Percentiles rank a stretch among this genome's conserved stretches.
phyloP scores from a whole-genome alignment of 2,329 filamentous ascomycete genomes.

The Furcasterigmium sp. region DNA sequence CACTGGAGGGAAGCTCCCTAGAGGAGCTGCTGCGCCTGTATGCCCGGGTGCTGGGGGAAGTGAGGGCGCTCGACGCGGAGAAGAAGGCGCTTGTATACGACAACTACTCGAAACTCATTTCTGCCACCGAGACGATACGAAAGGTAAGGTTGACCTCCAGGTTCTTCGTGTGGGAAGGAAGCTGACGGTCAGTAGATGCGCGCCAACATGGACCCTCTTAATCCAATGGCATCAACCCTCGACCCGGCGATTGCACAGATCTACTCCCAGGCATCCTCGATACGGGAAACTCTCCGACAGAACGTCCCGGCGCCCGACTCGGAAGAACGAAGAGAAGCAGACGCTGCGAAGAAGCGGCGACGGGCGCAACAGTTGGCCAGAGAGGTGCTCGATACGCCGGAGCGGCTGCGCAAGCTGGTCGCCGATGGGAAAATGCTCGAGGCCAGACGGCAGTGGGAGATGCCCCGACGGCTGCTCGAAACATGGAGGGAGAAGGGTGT shows the following conservation, averaged over 20 bases:
- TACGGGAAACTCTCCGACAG: constrained; percentile 45
- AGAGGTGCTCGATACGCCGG: constrained; percentile 58
- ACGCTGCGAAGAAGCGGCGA: constrained; percentile 26
- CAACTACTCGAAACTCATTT: constrained; percentile 95
- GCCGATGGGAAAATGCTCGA: constrained; percentile 54
- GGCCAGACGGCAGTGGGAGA: constrained; percentile 52
- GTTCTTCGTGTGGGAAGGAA: neutral
- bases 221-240: constrained; percentile 67
- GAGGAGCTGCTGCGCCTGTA: constrained; percentile 67
- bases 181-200: constrained; percentile 52
- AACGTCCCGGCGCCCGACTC: constrained; percentile 41
- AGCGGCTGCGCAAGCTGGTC: constrained; percentile 52
- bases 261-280: constrained; percentile 54
- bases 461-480: constrained; percentile 44
- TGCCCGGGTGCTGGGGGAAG: constrained; percentile 70
- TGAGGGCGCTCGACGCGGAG: constrained; percentile 86
- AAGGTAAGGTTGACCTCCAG: constrained; percentile 41
- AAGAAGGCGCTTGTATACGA: constrained; percentile 97
- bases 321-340: constrained; percentile 26
- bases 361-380: constrained; percentile 51
- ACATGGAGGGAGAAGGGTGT: constrained; percentile 50
- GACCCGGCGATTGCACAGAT: constrained; percentile 71
- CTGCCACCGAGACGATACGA: constrained; percentile 92
- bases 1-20: constrained; percentile 58
- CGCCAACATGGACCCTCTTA: constrained; percentile 73